Evolutionary conservation across 345 rosid species (phyloP).

Genomic region (Eucalyptus tenuipes): DNA sequence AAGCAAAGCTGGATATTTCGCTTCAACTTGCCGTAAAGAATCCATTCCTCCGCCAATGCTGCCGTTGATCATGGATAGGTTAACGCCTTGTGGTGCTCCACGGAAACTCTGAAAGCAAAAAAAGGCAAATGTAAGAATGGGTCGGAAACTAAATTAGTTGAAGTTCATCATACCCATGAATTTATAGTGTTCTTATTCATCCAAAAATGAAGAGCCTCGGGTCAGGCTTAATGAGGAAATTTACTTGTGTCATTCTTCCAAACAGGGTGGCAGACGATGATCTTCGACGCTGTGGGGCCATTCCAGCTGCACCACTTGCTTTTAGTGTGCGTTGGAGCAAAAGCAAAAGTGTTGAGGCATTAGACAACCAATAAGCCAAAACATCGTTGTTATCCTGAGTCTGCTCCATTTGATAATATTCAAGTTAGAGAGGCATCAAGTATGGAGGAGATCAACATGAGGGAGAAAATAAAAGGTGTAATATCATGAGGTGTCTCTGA

Average conservation of each 20-base stretch:
- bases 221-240: background rate
- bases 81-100: conserved; percentile 82
- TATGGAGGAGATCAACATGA: background rate
- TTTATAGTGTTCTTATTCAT: background rate
- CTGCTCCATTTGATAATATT: conserved; percentile 12
- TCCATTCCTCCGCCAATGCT: conserved; percentile 46
- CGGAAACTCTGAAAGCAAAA: conserved; percentile 66
- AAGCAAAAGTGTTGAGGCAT: conserved; percentile 84
- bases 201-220: background rate
- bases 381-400: conserved; percentile 78
- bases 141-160: background rate
- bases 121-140: background rate
- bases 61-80: conserved; percentile 54
- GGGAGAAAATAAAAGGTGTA: background rate
- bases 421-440: background rate
- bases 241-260: conserved; percentile 91
- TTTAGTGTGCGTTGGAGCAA: conserved; percentile 85
- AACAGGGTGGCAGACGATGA: conserved; percentile 90
- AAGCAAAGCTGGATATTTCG: conserved; percentile 93
- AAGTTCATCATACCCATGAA: background rate
- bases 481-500: conserved; percentile 6
- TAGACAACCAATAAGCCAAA: conserved; percentile 92
- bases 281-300: conserved; percentile 94
- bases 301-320: conserved; percentile 95
- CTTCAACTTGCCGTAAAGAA: conserved; percentile 77